A percentile compares a stretch with the other conserved stretches of the same genome.
phyloP scores from a whole-genome alignment of 2,329 filamentous ascomycete genomes.

The Diaporthe destruens region DNA sequence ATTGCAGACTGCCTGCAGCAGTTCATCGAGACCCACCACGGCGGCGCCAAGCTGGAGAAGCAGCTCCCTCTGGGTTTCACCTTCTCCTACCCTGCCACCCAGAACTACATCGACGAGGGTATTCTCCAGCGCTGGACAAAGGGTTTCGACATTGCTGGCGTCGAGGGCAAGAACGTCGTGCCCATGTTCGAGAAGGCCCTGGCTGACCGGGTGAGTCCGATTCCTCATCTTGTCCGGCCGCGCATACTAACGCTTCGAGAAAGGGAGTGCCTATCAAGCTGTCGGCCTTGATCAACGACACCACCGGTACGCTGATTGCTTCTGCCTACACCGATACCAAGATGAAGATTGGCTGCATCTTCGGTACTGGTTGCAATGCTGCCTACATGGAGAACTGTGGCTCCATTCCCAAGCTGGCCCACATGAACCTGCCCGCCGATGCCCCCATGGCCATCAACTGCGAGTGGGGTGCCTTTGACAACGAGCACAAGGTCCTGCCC shows the following conservation, averaged over 20 bases:
- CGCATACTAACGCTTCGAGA: conserved; percentile 42
- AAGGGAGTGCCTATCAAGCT: conserved; percentile 92
- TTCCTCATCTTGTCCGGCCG: conserved; percentile 38
- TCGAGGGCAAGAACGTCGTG: conserved; percentile 91
- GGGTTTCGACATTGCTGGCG: conserved; percentile 92
- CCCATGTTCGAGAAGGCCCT: conserved; percentile 87
- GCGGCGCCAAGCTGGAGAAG: conserved; percentile 70
- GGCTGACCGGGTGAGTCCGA: conserved; percentile 68
- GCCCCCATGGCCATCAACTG: conserved; percentile 96
- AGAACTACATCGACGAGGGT: conserved; percentile 93
- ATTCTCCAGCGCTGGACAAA: conserved; percentile 97
- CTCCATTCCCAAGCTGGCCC: conserved; percentile 91
- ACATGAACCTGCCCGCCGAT: conserved; percentile 88
- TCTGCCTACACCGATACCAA: conserved; percentile 95
- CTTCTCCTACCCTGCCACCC: conserved; percentile 94
- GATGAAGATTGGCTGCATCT: conserved; percentile 97
- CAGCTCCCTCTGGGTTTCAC: conserved; percentile 90
- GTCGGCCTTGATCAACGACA: conserved; percentile 95
- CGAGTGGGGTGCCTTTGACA: conserved; percentile 97
- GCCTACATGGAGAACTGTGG: conserved; percentile 97
- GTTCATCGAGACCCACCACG: conserved; percentile 89
- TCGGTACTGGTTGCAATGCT: conserved; percentile 97
- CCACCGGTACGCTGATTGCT: conserved; percentile 95
- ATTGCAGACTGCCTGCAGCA: conserved; percentile 92
- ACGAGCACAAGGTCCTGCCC: conserved; percentile 89